A percentile compares a stretch with the other conserved stretches of the same genome.
phyloP scores from a whole-genome alignment of 179 eudicot species.

The Spergularia azorica region DNA sequence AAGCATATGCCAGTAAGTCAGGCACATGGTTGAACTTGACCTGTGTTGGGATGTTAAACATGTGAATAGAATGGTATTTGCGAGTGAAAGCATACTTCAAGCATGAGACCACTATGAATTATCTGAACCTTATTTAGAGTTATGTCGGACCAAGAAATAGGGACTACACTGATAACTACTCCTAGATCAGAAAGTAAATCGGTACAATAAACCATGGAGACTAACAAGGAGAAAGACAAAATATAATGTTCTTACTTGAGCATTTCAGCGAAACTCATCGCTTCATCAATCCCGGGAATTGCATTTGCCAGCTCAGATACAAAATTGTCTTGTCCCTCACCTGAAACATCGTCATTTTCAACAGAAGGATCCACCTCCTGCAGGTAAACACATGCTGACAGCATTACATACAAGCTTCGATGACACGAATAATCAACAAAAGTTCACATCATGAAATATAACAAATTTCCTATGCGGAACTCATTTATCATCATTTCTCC shows the following conservation, averaged over 20 bases:
- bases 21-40: too few relatives aligned
- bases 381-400: conserved; percentile 15
- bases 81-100: too few relatives aligned
- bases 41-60: too few relatives aligned
- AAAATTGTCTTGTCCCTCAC: conserved; percentile 75
- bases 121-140: too few relatives aligned
- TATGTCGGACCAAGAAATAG: too few relatives aligned
- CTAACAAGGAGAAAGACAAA: not conserved
- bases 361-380: conserved; percentile 96
- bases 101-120: too few relatives aligned
- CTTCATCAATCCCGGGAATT: conserved; percentile 98
- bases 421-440: not conserved
- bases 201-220: not conserved
- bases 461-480: too few relatives aligned
- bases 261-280: conserved; percentile 99
- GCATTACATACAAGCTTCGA: conserved; percentile 1
- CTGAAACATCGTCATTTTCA: conserved; percentile 67
- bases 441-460: not conserved
- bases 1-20: too few relatives aligned
- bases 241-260: conserved; percentile 61
- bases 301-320: conserved; percentile 90
- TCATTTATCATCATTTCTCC: too few relatives aligned
- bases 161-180: too few relatives aligned
- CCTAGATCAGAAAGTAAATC: too few relatives aligned
- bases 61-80: too few relatives aligned